Base-by-base conservation (phyloP, 2,329 filamentous ascomycete species). In the Stachybotrys chartarum region DNA sequence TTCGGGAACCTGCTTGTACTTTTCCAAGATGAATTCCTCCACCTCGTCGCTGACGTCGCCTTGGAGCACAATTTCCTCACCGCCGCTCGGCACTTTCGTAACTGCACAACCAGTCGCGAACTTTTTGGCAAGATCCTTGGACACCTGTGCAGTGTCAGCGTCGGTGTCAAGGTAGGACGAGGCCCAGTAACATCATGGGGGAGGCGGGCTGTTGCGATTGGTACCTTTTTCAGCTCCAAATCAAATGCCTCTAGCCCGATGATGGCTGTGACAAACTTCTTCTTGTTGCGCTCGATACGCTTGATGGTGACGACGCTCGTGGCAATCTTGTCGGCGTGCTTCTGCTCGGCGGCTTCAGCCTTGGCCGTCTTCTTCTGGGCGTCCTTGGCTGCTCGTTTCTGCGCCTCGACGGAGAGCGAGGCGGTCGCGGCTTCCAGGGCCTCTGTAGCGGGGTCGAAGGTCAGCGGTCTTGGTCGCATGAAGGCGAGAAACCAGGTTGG, bases 121-220 rank as follows among this genome's bases (percentile, higher is more conserved):
- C 75, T 97, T 97, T 83, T 97, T 99, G 59, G 94, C 94, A 63
- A 97, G 86, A 67, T 97, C 94, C 78, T 97, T 97, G 56, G 92
- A 87, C 7, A 96, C 80, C 75, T 77, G 46, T 14, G 32, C 8
- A n/a, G 11, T 47, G 46, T 55, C 48, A 58, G 57, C 30, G 49
- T 50, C 11, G 47, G 18, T 30, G 39, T 47, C 30, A 55, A 24
- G 54, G 35, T 30, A 54, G 12, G 18, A 31, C n/a, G 30, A 59
- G 50, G 18, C 35, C 31, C 18, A 31, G 17, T 17, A 55, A n/a
- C 12, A n/a, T 35, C 30, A 18, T 4, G n/a, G 31, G 50, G 35
- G 24, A 6, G 30, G 17, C 17, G 35, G 53, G 16, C 30, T 8
- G 17, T n/a, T 24, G 24, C 24, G 4, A 24, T 24, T 7, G 30